Percentiles rank a stretch among this genome's conserved stretches.
Conservation (phyloP, 1,284 basidiomycete species). For the Coriolopsis trogii region DNA sequence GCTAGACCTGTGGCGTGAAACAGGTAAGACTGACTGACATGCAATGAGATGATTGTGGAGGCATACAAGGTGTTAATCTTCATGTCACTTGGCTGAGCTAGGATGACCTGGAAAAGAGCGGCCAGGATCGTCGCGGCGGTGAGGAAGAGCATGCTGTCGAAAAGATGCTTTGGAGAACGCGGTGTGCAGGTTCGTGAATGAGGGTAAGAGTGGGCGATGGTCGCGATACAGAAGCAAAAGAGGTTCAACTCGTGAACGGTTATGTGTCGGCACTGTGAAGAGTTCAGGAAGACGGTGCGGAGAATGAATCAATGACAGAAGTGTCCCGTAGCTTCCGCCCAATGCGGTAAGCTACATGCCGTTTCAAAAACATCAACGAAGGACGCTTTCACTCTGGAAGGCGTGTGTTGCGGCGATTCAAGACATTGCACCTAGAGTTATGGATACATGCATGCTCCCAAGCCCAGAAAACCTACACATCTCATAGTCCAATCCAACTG, state of each 20-base stretch:
- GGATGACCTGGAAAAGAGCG: constrained; percentile 46
- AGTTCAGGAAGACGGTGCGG: constrained; percentile 14
- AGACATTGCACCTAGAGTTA: neutral
- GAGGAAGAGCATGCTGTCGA: constrained; percentile 54
- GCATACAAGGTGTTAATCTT: constrained; percentile 75
- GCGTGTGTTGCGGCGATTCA: neutral
- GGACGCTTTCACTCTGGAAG: too few species aligned
- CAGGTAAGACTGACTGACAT: too few species aligned
- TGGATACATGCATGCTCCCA: neutral
- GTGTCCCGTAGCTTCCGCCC: too few species aligned
- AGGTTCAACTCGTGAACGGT: neutral
- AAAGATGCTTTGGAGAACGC: too few species aligned
- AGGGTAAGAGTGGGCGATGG: neutral
- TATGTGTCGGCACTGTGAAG: constrained; percentile 20
- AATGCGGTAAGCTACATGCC: too few species aligned
- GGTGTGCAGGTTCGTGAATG: neutral
- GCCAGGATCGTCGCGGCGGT: constrained; percentile 46
- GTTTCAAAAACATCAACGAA: too few species aligned
- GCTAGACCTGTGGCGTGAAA: constrained; percentile 40
- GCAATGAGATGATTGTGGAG: neutral
- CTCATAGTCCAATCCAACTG: constrained; percentile 85
- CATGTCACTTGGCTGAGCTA: constrained; percentile 39
- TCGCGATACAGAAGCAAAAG: neutral
- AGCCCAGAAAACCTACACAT: constrained; percentile 1
- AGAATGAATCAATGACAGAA: constrained; percentile 5